These are phyloP conservation scores for Metschnikowia sp. DNA, from an alignment of 805 yeast species.

Conservation along the genomic window DNA sequence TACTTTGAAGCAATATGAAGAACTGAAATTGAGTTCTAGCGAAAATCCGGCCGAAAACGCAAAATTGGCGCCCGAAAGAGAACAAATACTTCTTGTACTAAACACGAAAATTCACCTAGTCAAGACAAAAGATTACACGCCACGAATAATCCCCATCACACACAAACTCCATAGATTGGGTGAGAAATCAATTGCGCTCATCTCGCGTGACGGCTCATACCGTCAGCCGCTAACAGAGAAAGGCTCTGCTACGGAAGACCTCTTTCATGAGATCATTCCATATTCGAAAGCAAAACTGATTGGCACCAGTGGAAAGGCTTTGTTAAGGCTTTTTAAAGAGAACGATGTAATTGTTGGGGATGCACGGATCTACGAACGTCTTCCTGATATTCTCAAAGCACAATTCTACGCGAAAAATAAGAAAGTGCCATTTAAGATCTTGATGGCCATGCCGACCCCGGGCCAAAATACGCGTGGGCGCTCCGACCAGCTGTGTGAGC, in stretches of 20 bases:
- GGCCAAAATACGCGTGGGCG: constrained; percentile 42
- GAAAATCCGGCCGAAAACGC: neutral
- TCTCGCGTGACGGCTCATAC: constrained; percentile 76
- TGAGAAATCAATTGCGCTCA: constrained; percentile 51
- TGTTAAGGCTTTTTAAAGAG: constrained; percentile 51
- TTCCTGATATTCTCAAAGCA: constrained; percentile 57
- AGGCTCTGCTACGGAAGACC: constrained; percentile 56
- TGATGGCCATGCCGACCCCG: constrained; percentile 47
- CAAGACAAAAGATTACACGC: constrained; percentile 45
- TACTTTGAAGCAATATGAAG: constrained; percentile 4
- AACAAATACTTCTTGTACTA: constrained; percentile 41
- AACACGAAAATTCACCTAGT: constrained; percentile 47
- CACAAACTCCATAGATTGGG: constrained; percentile 48
- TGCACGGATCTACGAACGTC: constrained; percentile 57
- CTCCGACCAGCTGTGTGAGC: constrained; percentile 57
- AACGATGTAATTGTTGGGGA: constrained; percentile 70
- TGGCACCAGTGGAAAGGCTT: constrained; percentile 40
- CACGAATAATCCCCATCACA: constrained; percentile 58
- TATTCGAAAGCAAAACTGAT: constrained; percentile 53
- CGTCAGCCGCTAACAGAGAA: constrained; percentile 45
- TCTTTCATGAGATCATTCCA: constrained; percentile 58
- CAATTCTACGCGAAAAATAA: constrained; percentile 62
- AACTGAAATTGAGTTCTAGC: neutral
- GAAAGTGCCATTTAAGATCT: constrained; percentile 65
- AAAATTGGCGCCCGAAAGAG: constrained; percentile 2